phyloP scores from a whole-genome alignment of 2,329 filamentous ascomycete species.

The Plenodomus biglobosus region DNA sequence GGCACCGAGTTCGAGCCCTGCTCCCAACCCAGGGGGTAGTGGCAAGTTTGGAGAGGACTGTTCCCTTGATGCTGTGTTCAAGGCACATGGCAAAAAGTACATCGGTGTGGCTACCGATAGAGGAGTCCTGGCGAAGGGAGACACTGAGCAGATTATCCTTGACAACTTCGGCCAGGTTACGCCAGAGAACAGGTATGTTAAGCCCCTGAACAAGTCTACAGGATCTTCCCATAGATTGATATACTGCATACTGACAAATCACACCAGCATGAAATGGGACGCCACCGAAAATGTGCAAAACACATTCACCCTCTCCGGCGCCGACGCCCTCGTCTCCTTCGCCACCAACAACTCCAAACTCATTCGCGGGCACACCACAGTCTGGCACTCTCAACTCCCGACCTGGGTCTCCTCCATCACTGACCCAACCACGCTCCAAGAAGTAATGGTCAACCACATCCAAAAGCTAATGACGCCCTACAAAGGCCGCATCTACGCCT shows the following conservation, averaged over 20 bases:
- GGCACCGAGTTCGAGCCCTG: constrained; percentile 2
- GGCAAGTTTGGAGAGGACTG: constrained; percentile 26
- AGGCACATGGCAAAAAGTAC: constrained; percentile 66
- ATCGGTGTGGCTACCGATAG: constrained; percentile 62
- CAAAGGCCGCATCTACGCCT: constrained; percentile 64
- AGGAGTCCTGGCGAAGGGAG: constrained; percentile 52
- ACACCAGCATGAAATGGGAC: constrained; percentile 66
- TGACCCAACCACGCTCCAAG: constrained; percentile 55
- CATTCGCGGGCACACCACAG: constrained; percentile 65
- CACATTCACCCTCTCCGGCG: constrained; percentile 58
- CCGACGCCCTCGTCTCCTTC: constrained; percentile 64
- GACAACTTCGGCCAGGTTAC: constrained; percentile 66
- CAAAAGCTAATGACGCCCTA: constrained; percentile 59
- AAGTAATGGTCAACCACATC: constrained; percentile 63
- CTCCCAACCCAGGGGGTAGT: constrained; percentile 13
- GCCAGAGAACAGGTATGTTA: constrained; percentile 57
- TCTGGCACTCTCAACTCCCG: constrained; percentile 59
- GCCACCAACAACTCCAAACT: constrained; percentile 58
- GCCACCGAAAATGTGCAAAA: constrained; percentile 53
- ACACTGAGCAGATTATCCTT: constrained; percentile 60
- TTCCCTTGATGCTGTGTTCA: constrained; percentile 57
- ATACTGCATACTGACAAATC: constrained; percentile 1
- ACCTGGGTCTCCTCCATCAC: constrained; percentile 61
- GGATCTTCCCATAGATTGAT: too few species aligned
- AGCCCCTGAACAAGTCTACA: neutral